Percentiles rank a stretch among this genome's conserved stretches.
Conservation (phyloP, 768 basidiomycete genomes). For the Suillus americanus region DNA sequence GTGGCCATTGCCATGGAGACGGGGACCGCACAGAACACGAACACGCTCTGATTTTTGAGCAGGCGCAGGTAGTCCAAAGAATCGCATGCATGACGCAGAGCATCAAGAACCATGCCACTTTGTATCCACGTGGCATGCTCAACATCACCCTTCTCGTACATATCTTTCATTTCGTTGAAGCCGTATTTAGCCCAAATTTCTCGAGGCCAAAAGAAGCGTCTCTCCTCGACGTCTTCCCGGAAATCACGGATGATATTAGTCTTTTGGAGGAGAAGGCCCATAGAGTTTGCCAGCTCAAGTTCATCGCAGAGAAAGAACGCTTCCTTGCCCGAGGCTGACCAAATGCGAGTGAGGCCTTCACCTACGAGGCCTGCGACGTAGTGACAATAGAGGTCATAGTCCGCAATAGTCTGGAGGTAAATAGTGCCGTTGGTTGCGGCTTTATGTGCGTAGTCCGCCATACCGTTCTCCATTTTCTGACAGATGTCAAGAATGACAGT, state of each 20-base stretch:
- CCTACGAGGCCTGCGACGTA: conserved; percentile 98
- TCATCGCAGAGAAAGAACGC: conserved; percentile 69
- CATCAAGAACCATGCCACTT: conserved; percentile 88
- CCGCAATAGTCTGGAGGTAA: conserved; percentile 72
- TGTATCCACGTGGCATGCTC: conserved; percentile 77
- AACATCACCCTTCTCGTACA: conserved; percentile 56
- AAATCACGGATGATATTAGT: conserved; percentile 97
- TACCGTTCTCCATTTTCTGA: conserved; percentile 87
- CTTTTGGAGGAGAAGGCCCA: conserved; percentile 96
- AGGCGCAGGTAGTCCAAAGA: conserved; percentile 87
- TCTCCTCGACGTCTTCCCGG: conserved; percentile 85
- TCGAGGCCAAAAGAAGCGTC: conserved; percentile 90
- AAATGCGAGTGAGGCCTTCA: conserved; percentile 89
- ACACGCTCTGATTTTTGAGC: conserved; percentile 87
- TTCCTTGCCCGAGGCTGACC: conserved; percentile 85
- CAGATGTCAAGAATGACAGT: conserved; percentile 80
- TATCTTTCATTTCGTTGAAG: conserved; percentile 69
- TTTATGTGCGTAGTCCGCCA: conserved; percentile 93
- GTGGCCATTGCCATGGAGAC: conserved; percentile 96
- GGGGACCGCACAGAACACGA: conserved; percentile 95
- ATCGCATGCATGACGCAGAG: conserved; percentile 79
- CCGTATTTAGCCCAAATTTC: conserved; percentile 87
- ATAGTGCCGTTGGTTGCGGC: conserved; percentile 68
- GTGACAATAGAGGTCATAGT: conserved; percentile 98
- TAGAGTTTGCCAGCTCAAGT: conserved; percentile 86